These are phyloP conservation scores for Priceomyces medius DNA, from an alignment of 805 yeast genomes.

Conservation along the genomic window DNA sequence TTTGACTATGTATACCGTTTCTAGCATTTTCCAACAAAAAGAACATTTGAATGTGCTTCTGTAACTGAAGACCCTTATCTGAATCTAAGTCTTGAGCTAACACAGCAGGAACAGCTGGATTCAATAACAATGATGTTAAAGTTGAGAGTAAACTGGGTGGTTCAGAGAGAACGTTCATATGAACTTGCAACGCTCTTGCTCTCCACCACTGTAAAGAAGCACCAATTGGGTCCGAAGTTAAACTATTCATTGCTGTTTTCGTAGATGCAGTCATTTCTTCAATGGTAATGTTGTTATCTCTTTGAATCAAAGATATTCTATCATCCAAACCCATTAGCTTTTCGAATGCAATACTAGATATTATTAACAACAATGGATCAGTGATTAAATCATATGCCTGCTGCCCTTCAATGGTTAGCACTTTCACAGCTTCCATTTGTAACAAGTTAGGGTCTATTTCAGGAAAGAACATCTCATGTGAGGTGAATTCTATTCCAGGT, in stretches of 20 bases:
- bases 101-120: conserved; percentile 27
- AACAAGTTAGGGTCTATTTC: conserved; percentile 15
- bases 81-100: conserved; percentile 31
- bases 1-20: conserved; percentile 56
- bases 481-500: conserved; percentile 52
- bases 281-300: conserved; percentile 17
- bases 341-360: conserved; percentile 33
- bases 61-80: conserved; percentile 25
- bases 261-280: conserved; percentile 23
- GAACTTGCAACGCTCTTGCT: conserved; percentile 63
- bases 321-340: conserved; percentile 39
- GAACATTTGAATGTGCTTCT: conserved; percentile 40
- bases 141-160: conserved; percentile 51
- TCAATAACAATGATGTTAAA: conserved; percentile 40
- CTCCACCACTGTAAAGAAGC: conserved; percentile 76
- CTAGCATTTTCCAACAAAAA: conserved; percentile 71
- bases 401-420: conserved; percentile 63
- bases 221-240: conserved; percentile 26
- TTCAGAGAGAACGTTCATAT: conserved; percentile 63
- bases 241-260: background rate
- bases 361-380: conserved; percentile 35
- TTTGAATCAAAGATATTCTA: conserved; percentile 42
- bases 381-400: conserved; percentile 56
- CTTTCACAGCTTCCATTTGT: conserved; percentile 33
- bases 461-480: conserved; percentile 31